Evolutionary conservation across 345 rosid genomes (phyloP).

Genomic region (Turnera subulata): DNA sequence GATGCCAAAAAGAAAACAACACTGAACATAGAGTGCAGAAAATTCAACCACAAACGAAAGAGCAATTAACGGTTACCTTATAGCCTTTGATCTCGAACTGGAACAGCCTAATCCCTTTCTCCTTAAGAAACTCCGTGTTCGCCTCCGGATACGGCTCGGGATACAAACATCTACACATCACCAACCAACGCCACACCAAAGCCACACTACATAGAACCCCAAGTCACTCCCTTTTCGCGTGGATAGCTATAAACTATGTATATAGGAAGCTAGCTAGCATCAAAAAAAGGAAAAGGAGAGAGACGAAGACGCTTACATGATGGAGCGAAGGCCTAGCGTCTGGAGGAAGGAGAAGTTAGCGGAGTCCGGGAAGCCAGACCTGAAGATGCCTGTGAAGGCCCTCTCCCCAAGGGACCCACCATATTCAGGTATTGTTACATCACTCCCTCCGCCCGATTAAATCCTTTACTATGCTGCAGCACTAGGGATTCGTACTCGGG

Average conservation of each 20-base stretch:
- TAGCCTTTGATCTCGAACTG: conserved; percentile 88
- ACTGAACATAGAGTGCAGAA: too few relatives aligned
- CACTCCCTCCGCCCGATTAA: too few relatives aligned
- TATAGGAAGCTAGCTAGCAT: conserved; percentile 19
- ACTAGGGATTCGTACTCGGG: too few relatives aligned
- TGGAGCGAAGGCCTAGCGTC: conserved; percentile 85
- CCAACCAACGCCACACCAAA: too few relatives aligned
- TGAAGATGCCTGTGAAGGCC: conserved; percentile 93
- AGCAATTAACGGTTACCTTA: conserved; percentile 44
- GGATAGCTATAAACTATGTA: not conserved
- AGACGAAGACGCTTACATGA: conserved; percentile 54
- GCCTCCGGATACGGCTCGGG: conserved; percentile 87
- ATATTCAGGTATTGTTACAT: too few relatives aligned
- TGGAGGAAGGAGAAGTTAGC: conserved; percentile 84
- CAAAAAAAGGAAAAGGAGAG: not conserved
- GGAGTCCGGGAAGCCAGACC: conserved; percentile 93
- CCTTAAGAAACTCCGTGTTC: conserved; percentile 69
- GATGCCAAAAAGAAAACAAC: not conserved
- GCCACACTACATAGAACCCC: too few relatives aligned
- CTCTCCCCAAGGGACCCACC: too few relatives aligned
- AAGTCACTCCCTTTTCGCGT: too few relatives aligned
- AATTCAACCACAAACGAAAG: not conserved
- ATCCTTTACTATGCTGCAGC: too few relatives aligned
- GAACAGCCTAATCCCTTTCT: conserved; percentile 71
- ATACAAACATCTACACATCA: conserved; percentile 59